Evolutionary conservation across 805 yeast species (phyloP).

Genomic region (Torulaspora indica): DNA sequence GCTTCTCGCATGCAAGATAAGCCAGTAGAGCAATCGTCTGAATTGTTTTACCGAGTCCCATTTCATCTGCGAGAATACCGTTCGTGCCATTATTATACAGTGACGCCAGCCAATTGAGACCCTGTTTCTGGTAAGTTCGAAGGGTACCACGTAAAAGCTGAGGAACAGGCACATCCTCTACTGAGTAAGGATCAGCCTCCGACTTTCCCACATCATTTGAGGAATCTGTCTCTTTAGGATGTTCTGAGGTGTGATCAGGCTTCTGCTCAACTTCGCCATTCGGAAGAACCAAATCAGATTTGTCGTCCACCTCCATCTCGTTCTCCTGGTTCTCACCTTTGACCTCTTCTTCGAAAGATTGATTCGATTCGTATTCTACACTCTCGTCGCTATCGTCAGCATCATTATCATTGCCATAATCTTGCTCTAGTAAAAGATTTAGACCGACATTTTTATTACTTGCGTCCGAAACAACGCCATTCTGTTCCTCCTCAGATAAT

Average conservation of each 20-base stretch:
- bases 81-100: conserved; percentile 87
- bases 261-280: conserved; percentile 19
- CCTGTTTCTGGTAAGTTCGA: conserved; percentile 91
- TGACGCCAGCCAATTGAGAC: conserved; percentile 95
- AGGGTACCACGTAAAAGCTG: conserved; percentile 71
- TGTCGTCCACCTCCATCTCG: background rate
- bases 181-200: conserved; percentile 34
- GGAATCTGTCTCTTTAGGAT: background rate
- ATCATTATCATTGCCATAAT: background rate
- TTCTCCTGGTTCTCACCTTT: background rate
- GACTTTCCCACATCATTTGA: background rate
- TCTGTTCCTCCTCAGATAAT: conserved; percentile 7
- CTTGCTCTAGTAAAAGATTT: background rate
- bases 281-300: background rate
- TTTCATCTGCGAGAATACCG: conserved; percentile 97
- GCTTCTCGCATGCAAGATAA: conserved; percentile 88
- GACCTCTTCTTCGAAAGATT: background rate
- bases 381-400: conserved; percentile 2
- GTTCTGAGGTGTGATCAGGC: conserved; percentile 32
- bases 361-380: background rate
- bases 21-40: conserved; percentile 87
- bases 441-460: conserved; percentile 6
- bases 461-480: background rate
- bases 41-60: conserved; percentile 97
- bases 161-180: conserved; percentile 75